phyloP scores from a whole-genome alignment of 2,329 filamentous ascomycete species.

The Arthrocladium fulminans region DNA sequence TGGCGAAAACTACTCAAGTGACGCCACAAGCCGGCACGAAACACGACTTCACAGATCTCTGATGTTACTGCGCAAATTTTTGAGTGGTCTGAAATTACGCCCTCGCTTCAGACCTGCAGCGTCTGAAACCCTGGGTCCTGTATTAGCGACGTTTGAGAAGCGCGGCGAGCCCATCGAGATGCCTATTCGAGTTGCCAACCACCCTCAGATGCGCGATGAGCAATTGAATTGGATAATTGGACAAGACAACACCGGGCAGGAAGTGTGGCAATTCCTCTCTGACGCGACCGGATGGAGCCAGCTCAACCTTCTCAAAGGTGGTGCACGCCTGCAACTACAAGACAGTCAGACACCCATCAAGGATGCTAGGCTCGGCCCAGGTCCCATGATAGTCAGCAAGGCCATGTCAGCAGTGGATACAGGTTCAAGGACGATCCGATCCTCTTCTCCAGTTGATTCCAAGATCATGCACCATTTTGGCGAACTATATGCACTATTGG shows the following conservation, averaged over 20 bases:
- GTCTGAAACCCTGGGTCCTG: constrained; percentile 42
- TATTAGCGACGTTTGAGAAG: constrained; percentile 35
- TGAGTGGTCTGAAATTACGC: constrained; percentile 44
- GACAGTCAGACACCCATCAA: constrained; percentile 16
- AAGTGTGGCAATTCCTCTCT: constrained; percentile 58
- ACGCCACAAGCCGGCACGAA: constrained; percentile 29
- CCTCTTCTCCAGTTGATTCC: constrained; percentile 54
- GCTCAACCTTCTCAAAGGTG: constrained; percentile 56
- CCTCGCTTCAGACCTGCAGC: constrained; percentile 51
- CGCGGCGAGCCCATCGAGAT: constrained; percentile 39
- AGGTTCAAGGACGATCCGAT: constrained; percentile 38
- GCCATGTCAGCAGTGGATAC: constrained; percentile 3
- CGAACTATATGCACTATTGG: constrained; percentile 72
- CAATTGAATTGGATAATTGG: constrained; percentile 52
- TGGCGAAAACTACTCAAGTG: not conserved
- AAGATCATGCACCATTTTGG: constrained; percentile 76
- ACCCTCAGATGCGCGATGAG: not conserved
- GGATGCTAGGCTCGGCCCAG: constrained; percentile 33
- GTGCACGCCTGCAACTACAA: constrained; percentile 14
- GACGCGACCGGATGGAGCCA: constrained; percentile 66
- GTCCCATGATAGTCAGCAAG: constrained; percentile 29
- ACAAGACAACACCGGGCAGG: constrained; percentile 59
- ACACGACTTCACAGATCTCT: constrained; percentile 60
- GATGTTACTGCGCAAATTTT: constrained; percentile 57
- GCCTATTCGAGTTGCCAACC: constrained; percentile 13